A percentile compares a stretch with the other conserved stretches of the same genome.
phyloP scores from a whole-genome alignment of 164 flowering plant species.

The Tetrastigma voinierianum region DNA sequence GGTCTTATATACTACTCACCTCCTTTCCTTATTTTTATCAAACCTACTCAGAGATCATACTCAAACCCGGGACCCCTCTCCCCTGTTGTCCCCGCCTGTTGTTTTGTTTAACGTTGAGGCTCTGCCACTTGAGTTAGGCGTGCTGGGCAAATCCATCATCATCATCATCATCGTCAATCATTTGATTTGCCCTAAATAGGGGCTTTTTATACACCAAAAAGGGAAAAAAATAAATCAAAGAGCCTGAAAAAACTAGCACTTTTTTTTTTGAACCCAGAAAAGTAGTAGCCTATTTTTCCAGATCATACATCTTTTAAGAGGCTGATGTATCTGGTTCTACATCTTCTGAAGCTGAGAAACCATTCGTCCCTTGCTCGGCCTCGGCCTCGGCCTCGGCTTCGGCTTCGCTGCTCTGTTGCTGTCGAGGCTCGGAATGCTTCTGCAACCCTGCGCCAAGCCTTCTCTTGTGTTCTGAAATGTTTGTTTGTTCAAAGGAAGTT shows the following conservation, averaged over 20 bases:
- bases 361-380: slow-evolving; percentile 33
- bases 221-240: slow-evolving; percentile 10
- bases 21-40: not conserved
- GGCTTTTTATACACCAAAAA: slow-evolving; percentile 22
- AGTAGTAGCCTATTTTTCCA: slow-evolving; percentile 6
- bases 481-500: not conserved
- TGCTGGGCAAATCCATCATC: slow-evolving; percentile 4
- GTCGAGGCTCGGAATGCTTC: slow-evolving; percentile 30
- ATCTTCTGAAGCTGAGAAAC: slow-evolving; percentile 55
- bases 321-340: slow-evolving; percentile 31
- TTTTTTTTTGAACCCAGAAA: slow-evolving; percentile 6
- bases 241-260: slow-evolving; percentile 1
- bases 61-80: no score
- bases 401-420: slow-evolving; percentile 30
- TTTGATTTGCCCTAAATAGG: slow-evolving; percentile 36
- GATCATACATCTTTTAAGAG: slow-evolving; percentile 19
- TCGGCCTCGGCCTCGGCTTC: slow-evolving; percentile 45
- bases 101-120: no score
- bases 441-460: slow-evolving; percentile 33
- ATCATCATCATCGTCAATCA: no score
- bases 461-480: slow-evolving; percentile 52
- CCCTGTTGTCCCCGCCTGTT: no score
- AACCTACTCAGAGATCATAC: not conserved
- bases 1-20: no score
- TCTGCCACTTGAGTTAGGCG: no score